Base-by-base conservation (phyloP, 2,329 filamentous ascomycete species). In the Camptophora hylomeconis region DNA sequence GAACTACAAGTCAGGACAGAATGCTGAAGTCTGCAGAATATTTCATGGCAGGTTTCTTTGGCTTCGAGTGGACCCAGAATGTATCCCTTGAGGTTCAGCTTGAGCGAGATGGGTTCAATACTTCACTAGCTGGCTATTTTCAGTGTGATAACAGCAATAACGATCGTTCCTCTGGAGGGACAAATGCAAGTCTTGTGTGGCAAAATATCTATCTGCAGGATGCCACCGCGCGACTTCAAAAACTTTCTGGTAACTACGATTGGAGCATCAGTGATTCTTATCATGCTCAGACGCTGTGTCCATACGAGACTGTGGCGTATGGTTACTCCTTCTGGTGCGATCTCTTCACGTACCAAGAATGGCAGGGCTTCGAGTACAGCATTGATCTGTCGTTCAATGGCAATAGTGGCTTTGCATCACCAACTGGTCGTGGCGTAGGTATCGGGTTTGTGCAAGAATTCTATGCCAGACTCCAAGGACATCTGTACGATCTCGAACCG, bases 1-100 rank as follows among this genome's bases (percentile, higher is more conserved):
- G 79, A 16, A 81, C 77, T 1, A 82, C 78, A 1, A 80, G 78
- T 1, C 76, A 84, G 48, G 72, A 80, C 46, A 71, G 80, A 14
- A 84, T 84, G 79, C 58, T 78, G 13, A 75, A 83, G 49, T 76
- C 68, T 20, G 78, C 78, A 3, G 78, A 84, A 51, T 78, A 84
- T 51, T 84, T 82, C 53, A 56, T 83, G 47, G 75, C 78, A 5
- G 80, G 80, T 0, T 84, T 84, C 57, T 84, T 84, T 46, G 79
- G 79, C 1, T 63, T 82, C 0, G 68, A 76, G 25, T 84, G 78
- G 78, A 65, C 72, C 2, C 64, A 72, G 17, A 80, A 82, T 45
- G 77, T 67, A 5, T 80, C 73, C 0, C 65, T 82, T n/a, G 72
- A 81, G 43, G 61, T 79, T 9, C 73, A 78, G 7, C 79, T 82